A percentile compares a stretch with the other conserved stretches of the same genome.
Conservation (phyloP, 345 rosid species). For the Ceriops zippeliana region DNA sequence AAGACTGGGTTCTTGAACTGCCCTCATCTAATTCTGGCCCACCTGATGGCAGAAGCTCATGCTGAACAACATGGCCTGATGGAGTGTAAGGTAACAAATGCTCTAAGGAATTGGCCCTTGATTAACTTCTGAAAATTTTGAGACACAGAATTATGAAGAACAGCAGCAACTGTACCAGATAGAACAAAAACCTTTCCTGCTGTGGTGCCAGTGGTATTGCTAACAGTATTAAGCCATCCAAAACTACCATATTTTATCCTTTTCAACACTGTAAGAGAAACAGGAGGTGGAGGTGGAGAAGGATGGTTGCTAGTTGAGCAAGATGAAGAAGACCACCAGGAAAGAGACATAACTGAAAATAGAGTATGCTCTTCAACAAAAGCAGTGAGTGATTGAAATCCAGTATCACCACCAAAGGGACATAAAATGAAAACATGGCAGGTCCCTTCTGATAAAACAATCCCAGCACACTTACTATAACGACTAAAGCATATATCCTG, state of each 20-base stretch:
- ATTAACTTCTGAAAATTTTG: slow-evolving; percentile 39
- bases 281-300: slow-evolving; percentile 52
- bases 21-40: slow-evolving; percentile 60
- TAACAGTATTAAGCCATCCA: slow-evolving; percentile 91
- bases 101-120: slow-evolving; percentile 55
- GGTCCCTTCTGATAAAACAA: slow-evolving; percentile 79
- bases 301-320: slow-evolving; percentile 47
- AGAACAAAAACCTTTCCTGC: slow-evolving; percentile 70
- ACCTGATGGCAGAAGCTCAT: slow-evolving; percentile 67
- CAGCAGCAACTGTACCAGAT: slow-evolving; percentile 80
- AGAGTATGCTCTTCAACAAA: slow-evolving; percentile 45
- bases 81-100: slow-evolving; percentile 79
- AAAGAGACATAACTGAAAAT: slow-evolving; percentile 56
- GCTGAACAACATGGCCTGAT: slow-evolving; percentile 85
- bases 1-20: slow-evolving; percentile 40
- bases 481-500: slow-evolving; percentile 89
- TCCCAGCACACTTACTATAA: slow-evolving; percentile 87
- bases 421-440: slow-evolving; percentile 78
- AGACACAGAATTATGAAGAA: slow-evolving; percentile 60
- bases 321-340: slow-evolving; percentile 88
- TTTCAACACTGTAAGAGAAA: slow-evolving; percentile 77
- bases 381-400: slow-evolving; percentile 34
- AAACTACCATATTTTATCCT: slow-evolving; percentile 71
- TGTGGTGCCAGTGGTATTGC: slow-evolving; percentile 50
- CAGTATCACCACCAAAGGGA: slow-evolving; percentile 90